Evolutionary conservation across 2,329 filamentous ascomycete genomes (phyloP), one percentile per base, ranked within the genome.

Genomic region (Paraphoma sp.): DNA sequence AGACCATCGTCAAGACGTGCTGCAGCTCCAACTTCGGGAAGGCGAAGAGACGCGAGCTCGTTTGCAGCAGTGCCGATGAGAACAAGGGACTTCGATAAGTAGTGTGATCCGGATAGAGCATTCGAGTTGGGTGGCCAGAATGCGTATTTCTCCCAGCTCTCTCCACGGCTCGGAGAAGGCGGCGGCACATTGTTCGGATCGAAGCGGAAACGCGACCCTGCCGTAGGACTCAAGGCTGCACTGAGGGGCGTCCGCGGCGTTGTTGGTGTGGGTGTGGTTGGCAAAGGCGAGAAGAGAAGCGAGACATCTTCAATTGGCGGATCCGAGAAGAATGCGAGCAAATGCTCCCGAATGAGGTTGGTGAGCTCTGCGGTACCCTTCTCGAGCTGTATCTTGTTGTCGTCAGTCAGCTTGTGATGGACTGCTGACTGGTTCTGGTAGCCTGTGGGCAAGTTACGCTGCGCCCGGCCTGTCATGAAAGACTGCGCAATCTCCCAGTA

Each of bases 71-170:
- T 89, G n/a, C 94, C 93, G 4, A 99, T 87, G 3, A 97, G 81
- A 0, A 88, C 83, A 18, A 98, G 81, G 73, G 95, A 89, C 73
- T 90, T 92, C 48, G 90, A 88, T 5, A 99, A 83, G 70, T 96
- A 97, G 74, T 96, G 87, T 1, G 94, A 91, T n/a, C 91, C 94
- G 56, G 93, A 96, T 23, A 98, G 81, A 0, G 93, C 93, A 71
- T 97, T 98, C 1, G 93, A 91, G 79, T 91, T 89, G 0, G 94
- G 95, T 4, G 94, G 93, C 93, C 94, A 98, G 76, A 98, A 99
- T 0, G 93, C 94, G 75, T 79, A 95, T 87, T 79, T 94, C 90
- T 98, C 95, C 92, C 93, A 98, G 0, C 89, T 81, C 67, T 97
- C 92, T 6, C 93, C 94, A 44, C 86, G 86, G 65, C 84, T 75